Evolutionary conservation across 495 filamentous ascomycete species (phyloP), one percentile per base, ranked within the genome.

Genomic region (Hapsidospora chrysogenum): DNA sequence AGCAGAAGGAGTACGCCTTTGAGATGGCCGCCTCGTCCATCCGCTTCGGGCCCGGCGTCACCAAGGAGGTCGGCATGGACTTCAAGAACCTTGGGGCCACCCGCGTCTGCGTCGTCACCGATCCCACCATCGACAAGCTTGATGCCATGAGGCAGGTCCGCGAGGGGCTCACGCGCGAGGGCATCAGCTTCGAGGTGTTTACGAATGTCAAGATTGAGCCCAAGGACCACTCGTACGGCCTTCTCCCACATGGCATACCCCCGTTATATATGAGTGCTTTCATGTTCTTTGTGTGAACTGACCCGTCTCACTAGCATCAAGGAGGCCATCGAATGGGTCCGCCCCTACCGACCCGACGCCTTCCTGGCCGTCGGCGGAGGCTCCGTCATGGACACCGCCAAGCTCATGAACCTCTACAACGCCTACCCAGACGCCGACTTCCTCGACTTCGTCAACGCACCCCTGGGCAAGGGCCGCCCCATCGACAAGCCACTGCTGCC

Each of bases 21-120:
- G 87, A 97, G 57, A 93, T 97, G 86, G 89, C 79, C 1, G 82
- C 89, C 3, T 89, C 83, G 1, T 81, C 74, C 29, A 92, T 97
- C 49, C 78, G 92, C 11, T 97, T 94, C 46, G 89, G 89, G 0
- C 80, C 82, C 0, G 89, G 89, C 3, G 76, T 74, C n/a, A 97
- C 89, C 10, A 77, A 80, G 52, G 89, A 97, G 57, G 85, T 96
- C n/a, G 89, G 89, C 40, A 97, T 97, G 89, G 89, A 97, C 55
- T 77, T 97, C 46, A 71, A 71, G 56, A 97, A 96, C 51, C 72
- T 97, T 69, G 76, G 78, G 11, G 71, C 76, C 2, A 81, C 81
- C 58, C 73, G 74, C 20, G 86, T 97, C 23, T 80, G 81, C 48
- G 75, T 97, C 16, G 85, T 97, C 14, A 96, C 89, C 31, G 89